Base-by-base conservation (phyloP, 2,329 filamentous ascomycete genomes). In the Truncatella angustata region DNA sequence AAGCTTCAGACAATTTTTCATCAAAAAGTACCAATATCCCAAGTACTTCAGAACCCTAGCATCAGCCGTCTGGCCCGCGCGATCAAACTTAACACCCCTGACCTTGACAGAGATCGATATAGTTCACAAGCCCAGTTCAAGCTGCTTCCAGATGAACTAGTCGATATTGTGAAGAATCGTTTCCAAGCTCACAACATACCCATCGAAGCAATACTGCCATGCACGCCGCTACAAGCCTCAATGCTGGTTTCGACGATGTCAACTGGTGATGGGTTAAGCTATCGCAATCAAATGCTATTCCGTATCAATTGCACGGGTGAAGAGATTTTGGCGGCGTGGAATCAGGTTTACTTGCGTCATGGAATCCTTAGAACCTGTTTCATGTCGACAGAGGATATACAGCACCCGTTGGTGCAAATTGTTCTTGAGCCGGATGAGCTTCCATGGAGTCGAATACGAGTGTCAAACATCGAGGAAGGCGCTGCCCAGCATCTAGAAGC, bases 161-260 rank as follows among this genome's bases (percentile, higher is more conserved):
- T 66, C 0, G 56, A 62, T 11, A 54, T 58, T 28, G 57, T 78
- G 5, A 61, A 57, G 23, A 51, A 64, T 5, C 60, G 58, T 0
- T 72, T 80, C 50, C 40, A 57, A 4, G 14, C 54, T 4, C 54
- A 66, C 2, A 66, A 66, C 0, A 64, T 67, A 4, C 40, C 58
- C 0, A 72, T 88, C 3, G 69, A 79, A 26, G 74, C 72, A 1
- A 75, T 96, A 7, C 70, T 92, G 4, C 91, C 91, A 1, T 96
- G 92, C 64, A 95, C 91, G 1, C 88, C 91, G 1, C 72, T 97
- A 0, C 92, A 97, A 66, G 88, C 95, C 71, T 88, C 87, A 1
- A 96, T 96, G 91, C 74, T 96, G 0, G 86, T 84, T 3, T 80
- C 82, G 7, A 60, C 73, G 56, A 2, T 48, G 4, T 44, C 57